Conservation (phyloP, 2,329 filamentous ascomycete species). For the Tricladium varicosporioides region DNA sequence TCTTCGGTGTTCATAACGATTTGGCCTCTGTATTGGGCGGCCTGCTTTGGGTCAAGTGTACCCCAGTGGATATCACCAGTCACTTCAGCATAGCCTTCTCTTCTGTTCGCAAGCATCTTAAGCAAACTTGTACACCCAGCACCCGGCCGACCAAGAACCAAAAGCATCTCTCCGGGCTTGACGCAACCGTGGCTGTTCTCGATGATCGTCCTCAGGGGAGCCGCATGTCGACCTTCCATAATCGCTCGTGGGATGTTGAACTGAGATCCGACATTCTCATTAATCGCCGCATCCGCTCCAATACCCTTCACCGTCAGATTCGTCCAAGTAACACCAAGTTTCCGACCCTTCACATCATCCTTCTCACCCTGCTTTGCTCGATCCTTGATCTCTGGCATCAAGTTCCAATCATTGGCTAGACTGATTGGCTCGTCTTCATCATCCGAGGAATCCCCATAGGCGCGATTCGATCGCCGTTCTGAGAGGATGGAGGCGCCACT, state of each 20-base stretch:
- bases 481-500: constrained; percentile 19
- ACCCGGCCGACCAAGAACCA: constrained; percentile 67
- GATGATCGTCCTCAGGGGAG: constrained; percentile 62
- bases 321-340: constrained; percentile 32
- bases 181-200: constrained; percentile 66
- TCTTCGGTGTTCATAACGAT: constrained; percentile 56
- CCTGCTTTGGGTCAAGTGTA: constrained; percentile 40
- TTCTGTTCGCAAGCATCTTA: constrained; percentile 65
- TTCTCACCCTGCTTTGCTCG: constrained; percentile 22
- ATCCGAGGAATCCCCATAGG: constrained; percentile 24
- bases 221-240: constrained; percentile 53
- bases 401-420: constrained; percentile 25
- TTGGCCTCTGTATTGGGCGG: constrained; percentile 50
- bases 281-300: constrained; percentile 31
- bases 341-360: constrained; percentile 32
- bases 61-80: constrained; percentile 59
- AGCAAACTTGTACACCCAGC: constrained; percentile 70
- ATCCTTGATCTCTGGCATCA: constrained; percentile 31
- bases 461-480: constrained; percentile 9
- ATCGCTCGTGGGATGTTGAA: constrained; percentile 22
- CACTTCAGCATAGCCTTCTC: constrained; percentile 56
- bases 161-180: constrained; percentile 69
- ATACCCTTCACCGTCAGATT: constrained; percentile 32
- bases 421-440: constrained; percentile 21
- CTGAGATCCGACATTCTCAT: constrained; percentile 30